A percentile compares a stretch with the other conserved stretches of the same genome.
phyloP scores from a whole-genome alignment of 495 filamentous ascomycete species.

The Penicillium lividum region DNA sequence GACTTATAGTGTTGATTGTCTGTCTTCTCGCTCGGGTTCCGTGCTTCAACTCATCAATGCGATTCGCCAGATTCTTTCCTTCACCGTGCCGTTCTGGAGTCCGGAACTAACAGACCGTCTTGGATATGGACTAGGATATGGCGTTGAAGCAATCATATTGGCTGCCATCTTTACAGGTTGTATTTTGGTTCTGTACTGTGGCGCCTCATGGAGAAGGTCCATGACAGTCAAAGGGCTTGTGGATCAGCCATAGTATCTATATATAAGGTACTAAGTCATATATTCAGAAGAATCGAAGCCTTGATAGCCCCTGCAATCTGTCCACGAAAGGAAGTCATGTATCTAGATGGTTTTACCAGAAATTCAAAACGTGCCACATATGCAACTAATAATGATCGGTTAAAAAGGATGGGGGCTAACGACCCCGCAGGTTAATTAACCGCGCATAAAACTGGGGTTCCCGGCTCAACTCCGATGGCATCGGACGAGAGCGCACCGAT shows the following conservation, averaged over 20 bases:
- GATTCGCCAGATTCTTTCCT: constrained; percentile 3
- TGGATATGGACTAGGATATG: constrained; percentile 3
- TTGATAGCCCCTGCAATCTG: background rate
- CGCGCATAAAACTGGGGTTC: background rate
- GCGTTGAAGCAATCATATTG: constrained; percentile 2
- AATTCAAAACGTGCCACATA: background rate
- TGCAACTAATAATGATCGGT: background rate
- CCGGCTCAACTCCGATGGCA: background rate
- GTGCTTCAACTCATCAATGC: constrained; percentile 7
- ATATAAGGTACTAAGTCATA: background rate
- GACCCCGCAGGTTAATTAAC: background rate
- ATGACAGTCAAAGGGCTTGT: background rate
- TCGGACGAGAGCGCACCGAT: constrained; percentile 11
- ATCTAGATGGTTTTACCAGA: background rate
- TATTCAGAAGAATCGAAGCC: background rate
- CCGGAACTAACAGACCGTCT: background rate
- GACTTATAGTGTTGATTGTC: constrained; percentile 8
- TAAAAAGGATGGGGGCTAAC: background rate
- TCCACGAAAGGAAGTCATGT: background rate
- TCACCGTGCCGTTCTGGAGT: constrained; percentile 6
- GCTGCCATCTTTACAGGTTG: background rate
- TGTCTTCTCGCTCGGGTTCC: background rate
- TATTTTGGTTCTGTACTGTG: background rate
- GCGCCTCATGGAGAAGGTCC: background rate
- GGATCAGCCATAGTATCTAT: background rate